A percentile compares a stretch with the other conserved stretches of the same genome.
Conservation (phyloP, 148 eudicot species). For the Spergularia bocconei region DNA sequence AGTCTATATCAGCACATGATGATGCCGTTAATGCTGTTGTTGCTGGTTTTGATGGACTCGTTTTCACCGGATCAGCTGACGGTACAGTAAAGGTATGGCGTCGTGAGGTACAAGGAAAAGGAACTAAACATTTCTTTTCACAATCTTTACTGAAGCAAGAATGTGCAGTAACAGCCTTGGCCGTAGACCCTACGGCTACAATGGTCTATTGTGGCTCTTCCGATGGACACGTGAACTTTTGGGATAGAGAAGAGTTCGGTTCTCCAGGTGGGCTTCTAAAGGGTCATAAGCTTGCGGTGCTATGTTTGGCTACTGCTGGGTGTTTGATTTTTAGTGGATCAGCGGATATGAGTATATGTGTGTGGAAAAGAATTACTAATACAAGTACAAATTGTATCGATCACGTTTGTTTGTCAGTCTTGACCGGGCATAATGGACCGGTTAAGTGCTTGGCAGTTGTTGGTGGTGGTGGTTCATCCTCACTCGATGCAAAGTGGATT, state of each 20-base stretch:
- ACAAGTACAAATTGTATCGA: not conserved
- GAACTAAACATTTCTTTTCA: constrained; percentile 73
- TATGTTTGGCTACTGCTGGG: constrained; percentile 58
- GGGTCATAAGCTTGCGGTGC: constrained; percentile 60
- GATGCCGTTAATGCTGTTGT: constrained; percentile 75
- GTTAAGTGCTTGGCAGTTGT: constrained; percentile 78
- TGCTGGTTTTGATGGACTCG: constrained; percentile 60
- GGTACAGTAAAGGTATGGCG: constrained; percentile 71
- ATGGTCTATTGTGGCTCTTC: constrained; percentile 64
- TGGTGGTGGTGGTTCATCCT: constrained; percentile 22
- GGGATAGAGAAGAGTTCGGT: constrained; percentile 44
- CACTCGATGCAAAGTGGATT: constrained; percentile 28
- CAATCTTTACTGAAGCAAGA: constrained; percentile 62
- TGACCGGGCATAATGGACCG: constrained; percentile 65
- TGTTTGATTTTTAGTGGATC: constrained; percentile 64
- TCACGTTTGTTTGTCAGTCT: constrained; percentile 45
- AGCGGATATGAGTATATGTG: constrained; percentile 67
- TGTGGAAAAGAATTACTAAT: constrained; percentile 46
- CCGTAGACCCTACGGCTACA: constrained; percentile 37
- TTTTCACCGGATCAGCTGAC: constrained; percentile 75
- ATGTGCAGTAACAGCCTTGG: constrained; percentile 67
- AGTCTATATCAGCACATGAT: constrained; percentile 65
- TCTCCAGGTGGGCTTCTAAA: constrained; percentile 37
- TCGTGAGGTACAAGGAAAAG: constrained; percentile 63
- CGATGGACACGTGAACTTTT: constrained; percentile 59